Base-by-base conservation (phyloP, 2,329 filamentous ascomycete genomes). In the Monilinia laxa region DNA sequence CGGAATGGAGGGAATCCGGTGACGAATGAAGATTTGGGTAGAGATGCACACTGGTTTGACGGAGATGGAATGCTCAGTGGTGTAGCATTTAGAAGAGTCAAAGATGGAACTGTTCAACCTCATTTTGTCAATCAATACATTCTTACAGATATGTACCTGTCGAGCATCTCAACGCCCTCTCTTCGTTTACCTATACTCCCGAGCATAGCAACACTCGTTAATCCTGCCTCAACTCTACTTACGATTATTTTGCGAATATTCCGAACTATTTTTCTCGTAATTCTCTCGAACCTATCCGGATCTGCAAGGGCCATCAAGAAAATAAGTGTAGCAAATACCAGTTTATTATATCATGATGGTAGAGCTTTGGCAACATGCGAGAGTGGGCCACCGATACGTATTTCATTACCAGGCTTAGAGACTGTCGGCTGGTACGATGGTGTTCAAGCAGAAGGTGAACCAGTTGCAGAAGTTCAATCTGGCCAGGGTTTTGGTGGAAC, bases 1-100 rank as follows among this genome's bases (percentile, higher is more conserved):
- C 85, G 89, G 20, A 92, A 91, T 74, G 89, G 89, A 52, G 87
- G 85, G 38, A 91, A 91, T 72, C 88, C 89, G 7, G 79, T 89
- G 10, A 82, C 82, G 38, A 87, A 90, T 67, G 79, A 84, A 28
- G 84, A 89, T 64, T 75, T 85, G 3, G 83, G 82, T 51, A 81
- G 87, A 69, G 86, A 89, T 73, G 83, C 86, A 11, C 89, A 91
- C 74, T 91, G 88, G 88, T 91, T 91, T 69, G 89, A 91, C 71
- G 89, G 89, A 42, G 88, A 91, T 74, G 89, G 89, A 5, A 91
- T 91, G 89, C 83, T 91, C 14, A 85, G 85, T 40, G 89, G 89
- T 1, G 87, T 91, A 0, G 80, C 81, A 23, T 91, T 90, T 74
- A 79, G 79, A 38, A 80, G 79, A 2, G 76, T 77, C 3, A 76